Conservation (phyloP, 2,329 filamentous ascomycete genomes). For the Colletotrichum lindemuthianum region DNA sequence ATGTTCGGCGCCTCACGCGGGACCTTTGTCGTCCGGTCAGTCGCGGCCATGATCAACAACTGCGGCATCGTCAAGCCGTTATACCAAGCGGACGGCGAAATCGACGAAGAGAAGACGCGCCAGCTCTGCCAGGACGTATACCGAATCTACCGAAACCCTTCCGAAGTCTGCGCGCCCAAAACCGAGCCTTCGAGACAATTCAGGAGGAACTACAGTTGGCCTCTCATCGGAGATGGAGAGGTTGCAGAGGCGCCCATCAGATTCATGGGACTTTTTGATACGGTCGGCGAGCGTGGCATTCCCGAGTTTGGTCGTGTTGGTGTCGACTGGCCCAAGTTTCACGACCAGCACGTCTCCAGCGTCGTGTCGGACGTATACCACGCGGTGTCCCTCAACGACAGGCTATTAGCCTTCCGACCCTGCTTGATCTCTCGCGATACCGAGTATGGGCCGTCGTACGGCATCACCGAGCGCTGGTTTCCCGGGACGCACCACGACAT, state of each 20-base stretch:
- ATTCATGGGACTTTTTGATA: constrained; percentile 41
- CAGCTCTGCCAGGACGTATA: constrained; percentile 38
- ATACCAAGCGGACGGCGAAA: constrained; percentile 5
- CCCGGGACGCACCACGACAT: constrained; percentile 41
- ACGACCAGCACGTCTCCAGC: constrained; percentile 40
- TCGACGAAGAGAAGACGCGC: constrained; percentile 26
- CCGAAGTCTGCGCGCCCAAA: constrained; percentile 35
- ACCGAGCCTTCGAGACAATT: constrained; percentile 35
- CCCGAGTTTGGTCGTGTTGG: constrained; percentile 38
- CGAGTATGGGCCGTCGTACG: constrained; percentile 28
- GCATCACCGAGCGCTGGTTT: constrained; percentile 39
- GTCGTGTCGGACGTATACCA: constrained; percentile 41
- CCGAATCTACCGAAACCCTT: constrained; percentile 38
- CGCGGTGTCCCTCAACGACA: constrained; percentile 38
- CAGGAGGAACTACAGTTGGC: constrained; percentile 33
- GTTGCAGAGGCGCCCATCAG: constrained; percentile 34
- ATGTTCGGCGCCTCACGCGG: constrained; percentile 43
- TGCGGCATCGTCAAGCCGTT: constrained; percentile 40
- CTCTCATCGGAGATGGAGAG: constrained; percentile 28
- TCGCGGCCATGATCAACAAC: constrained; percentile 44
- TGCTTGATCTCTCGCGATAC: constrained; percentile 34
- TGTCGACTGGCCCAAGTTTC: constrained; percentile 40
- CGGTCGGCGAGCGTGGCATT: constrained; percentile 38
- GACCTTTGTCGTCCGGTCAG: constrained; percentile 39
- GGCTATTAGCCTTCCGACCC: constrained; percentile 37